Evolutionary conservation across 2,329 filamentous ascomycete genomes (phyloP).

Genomic region (Aspergillus texensis): DNA sequence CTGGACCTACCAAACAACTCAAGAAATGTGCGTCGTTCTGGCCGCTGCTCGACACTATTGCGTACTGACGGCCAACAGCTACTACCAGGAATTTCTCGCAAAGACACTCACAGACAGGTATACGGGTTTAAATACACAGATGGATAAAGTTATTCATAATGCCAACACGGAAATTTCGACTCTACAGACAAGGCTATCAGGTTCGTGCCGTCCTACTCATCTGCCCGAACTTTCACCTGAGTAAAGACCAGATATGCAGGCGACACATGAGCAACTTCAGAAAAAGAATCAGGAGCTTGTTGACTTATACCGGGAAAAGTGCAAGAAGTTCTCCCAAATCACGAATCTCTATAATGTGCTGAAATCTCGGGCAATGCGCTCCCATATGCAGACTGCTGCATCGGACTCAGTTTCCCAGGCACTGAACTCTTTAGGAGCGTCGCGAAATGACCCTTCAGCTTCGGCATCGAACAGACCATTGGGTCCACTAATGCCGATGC

Average conservation of each 20-base stretch:
- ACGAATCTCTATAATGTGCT: conserved; percentile 63
- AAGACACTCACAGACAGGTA: conserved; percentile 76
- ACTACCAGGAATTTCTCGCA: conserved; percentile 75
- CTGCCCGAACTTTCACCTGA: background rate
- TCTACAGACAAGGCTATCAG: conserved; percentile 65
- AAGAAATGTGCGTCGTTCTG: conserved; percentile 69
- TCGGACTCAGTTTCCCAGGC: conserved; percentile 55
- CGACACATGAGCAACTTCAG: conserved; percentile 65
- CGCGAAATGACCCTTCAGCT: conserved; percentile 20
- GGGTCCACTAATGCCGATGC: conserved; percentile 23
- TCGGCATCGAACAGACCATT: conserved; percentile 16
- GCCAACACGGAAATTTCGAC: conserved; percentile 72
- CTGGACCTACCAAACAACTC: conserved; percentile 82
- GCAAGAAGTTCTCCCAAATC: conserved; percentile 66
- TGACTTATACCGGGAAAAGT: conserved; percentile 70
- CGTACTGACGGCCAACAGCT: conserved; percentile 46
- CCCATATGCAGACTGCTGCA: conserved; percentile 58
- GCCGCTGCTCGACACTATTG: background rate
- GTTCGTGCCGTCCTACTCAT: conserved; percentile 46
- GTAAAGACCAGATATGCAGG: conserved; percentile 53
- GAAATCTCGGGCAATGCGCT: conserved; percentile 58
- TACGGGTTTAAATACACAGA: conserved; percentile 61
- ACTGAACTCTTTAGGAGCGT: conserved; percentile 39
- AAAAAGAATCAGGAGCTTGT: conserved; percentile 73
- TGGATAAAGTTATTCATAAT: conserved; percentile 74